Conservation (phyloP, 2,329 filamentous ascomycete species). For the Venturia oleaginea region DNA sequence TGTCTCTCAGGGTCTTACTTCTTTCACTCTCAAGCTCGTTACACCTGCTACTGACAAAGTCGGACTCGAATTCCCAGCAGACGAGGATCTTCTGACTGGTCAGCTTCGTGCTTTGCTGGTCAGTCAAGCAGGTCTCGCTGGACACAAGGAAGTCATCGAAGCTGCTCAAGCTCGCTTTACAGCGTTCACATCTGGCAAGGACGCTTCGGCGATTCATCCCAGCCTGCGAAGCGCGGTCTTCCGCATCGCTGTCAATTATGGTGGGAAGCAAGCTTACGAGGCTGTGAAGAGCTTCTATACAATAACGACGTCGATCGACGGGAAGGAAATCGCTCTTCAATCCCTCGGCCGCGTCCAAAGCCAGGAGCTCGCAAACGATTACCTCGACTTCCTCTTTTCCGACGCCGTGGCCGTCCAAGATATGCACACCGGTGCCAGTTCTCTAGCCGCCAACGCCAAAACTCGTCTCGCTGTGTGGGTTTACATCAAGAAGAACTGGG, state of each 20-base stretch:
- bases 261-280: slow-evolving; percentile 59
- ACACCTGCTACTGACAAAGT: slow-evolving; percentile 65
- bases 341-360: slow-evolving; percentile 69
- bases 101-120: slow-evolving; percentile 79
- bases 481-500: slow-evolving; percentile 79
- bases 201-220: slow-evolving; percentile 65
- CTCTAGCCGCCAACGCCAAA: slow-evolving; percentile 63
- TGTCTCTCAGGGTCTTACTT: slow-evolving; percentile 63
- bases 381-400: slow-evolving; percentile 69
- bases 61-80: slow-evolving; percentile 73
- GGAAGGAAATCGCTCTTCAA: slow-evolving; percentile 74
- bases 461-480: slow-evolving; percentile 73
- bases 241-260: slow-evolving; percentile 66
- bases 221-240: slow-evolving; percentile 75
- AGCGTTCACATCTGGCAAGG: slow-evolving; percentile 57
- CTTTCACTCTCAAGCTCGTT: slow-evolving; percentile 71
- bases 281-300: slow-evolving; percentile 79
- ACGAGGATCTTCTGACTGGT: slow-evolving; percentile 72
- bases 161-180: slow-evolving; percentile 75
- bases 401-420: slow-evolving; percentile 79
- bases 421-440: slow-evolving; percentile 70
- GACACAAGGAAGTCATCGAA: slow-evolving; percentile 61
- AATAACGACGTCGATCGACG: slow-evolving; percentile 75
- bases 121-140: slow-evolving; percentile 61
- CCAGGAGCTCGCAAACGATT: slow-evolving; percentile 54